Evolutionary conservation across 2,329 filamentous ascomycete species (phyloP).

Genomic region (Karstenula rhodostoma): DNA sequence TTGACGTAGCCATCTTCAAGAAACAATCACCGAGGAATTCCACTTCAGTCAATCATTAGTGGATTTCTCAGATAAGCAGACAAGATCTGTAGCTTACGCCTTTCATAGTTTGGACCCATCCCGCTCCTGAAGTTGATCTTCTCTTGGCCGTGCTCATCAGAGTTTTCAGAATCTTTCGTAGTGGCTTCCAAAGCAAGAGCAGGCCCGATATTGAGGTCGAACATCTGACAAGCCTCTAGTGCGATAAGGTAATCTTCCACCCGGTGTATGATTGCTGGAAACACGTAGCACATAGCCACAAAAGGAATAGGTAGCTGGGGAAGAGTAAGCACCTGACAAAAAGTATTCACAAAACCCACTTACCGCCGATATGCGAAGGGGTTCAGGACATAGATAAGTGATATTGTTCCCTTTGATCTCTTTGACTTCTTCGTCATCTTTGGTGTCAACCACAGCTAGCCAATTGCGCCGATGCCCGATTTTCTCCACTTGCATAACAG

Average conservation of each 20-base stretch:
- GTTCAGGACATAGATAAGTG: conserved; percentile 79
- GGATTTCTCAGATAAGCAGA: neutral
- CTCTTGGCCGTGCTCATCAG: conserved; percentile 72
- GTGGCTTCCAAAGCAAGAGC: conserved; percentile 83
- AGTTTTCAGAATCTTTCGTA: conserved; percentile 91
- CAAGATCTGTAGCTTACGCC: neutral
- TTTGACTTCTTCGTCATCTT: conserved; percentile 57
- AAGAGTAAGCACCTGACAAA: conserved; percentile 23
- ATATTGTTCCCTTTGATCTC: conserved; percentile 57
- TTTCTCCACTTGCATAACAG: conserved; percentile 79
- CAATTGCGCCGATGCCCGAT: conserved; percentile 83
- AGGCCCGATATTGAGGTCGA: conserved; percentile 71
- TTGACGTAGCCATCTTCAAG: conserved; percentile 93
- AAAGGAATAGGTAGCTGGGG: conserved; percentile 70
- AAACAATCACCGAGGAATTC: conserved; percentile 95
- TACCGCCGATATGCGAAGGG: conserved; percentile 78
- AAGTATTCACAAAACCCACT: conserved; percentile 46
- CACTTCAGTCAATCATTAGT: conserved; percentile 1
- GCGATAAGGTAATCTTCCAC: conserved; percentile 84
- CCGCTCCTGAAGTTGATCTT: conserved; percentile 79
- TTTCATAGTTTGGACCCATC: conserved; percentile 85
- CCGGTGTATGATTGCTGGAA: conserved; percentile 85
- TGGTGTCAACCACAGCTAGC: conserved; percentile 66
- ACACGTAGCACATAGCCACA: conserved; percentile 76
- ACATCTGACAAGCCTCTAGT: conserved; percentile 72